Evolutionary conservation across 179 eudicot genomes (phyloP), one percentile per base, ranked within the genome.

Genomic region (Corrigiola litoralis): DNA sequence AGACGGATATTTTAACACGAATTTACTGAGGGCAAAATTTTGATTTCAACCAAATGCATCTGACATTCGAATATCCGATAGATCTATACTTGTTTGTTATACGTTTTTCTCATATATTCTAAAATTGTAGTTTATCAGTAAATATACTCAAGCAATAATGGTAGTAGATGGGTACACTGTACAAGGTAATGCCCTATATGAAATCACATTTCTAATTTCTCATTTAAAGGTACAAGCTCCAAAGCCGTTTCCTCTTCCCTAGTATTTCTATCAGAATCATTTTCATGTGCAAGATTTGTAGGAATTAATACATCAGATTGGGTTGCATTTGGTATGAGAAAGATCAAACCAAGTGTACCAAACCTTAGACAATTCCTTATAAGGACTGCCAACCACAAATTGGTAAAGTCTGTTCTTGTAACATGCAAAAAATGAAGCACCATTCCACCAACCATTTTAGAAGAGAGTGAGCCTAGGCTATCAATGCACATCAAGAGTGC

Each of bases 401-500:
- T 82, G 3, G 60, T 71, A 38, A 82, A 84, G 56, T 84, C 65
- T 21, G 69, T 84, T 64, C 89, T 67, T 28, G 86, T 72, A 32
- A 84, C 77, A 48, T 80, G 70, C 24, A 84, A 52, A 7, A 63
- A 11, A 40, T 78, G 79, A 55, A 84, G 82, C 2, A 78, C 73
- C 48, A 80, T 17, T 18, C 84, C 89, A 17, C 89, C 86, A 5
- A 68, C 64, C 81, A 78, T 75, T 65, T 82, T 80, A 0, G 83
- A 51, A 1, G 77, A 59, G 14, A 82, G 83, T 1, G 75, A 51
- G 2, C 89, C 86, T 16, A 84, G 50, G 24, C 79, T 75, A 31
- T 82, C 89, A 24, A 85, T 85, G 75, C 87, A 77, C 86, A 78
- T 80, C 10, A 85, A 49, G 5, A 82, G 63, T n/a, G 89, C 83